phyloP scores from a whole-genome alignment of 2,329 filamentous ascomycete species.

The Trichoderma endophyticum region DNA sequence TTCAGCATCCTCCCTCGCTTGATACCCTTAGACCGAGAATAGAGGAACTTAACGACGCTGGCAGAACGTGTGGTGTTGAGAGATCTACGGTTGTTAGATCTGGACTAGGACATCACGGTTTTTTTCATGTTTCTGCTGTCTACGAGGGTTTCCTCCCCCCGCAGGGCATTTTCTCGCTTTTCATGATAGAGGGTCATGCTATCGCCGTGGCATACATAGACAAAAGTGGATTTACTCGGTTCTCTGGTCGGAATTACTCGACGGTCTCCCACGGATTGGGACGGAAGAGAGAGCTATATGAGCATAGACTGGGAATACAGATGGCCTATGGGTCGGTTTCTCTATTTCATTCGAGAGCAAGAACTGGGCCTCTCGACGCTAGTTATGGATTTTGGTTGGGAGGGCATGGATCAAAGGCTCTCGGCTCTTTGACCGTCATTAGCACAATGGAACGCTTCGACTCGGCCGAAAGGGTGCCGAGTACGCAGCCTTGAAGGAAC shows the following conservation, averaged over 20 bases:
- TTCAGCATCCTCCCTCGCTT: conserved; percentile 42
- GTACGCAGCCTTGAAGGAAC: conserved; percentile 16
- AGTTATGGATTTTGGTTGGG: conserved; percentile 38
- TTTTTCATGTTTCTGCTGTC: conserved; percentile 38
- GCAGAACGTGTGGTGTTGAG: conserved; percentile 38
- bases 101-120: conserved; percentile 36
- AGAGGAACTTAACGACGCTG: conserved; percentile 39
- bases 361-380: conserved; percentile 38
- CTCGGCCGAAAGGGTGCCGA: conserved; percentile 32
- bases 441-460: conserved; percentile 26
- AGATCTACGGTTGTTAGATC: conserved; percentile 36
- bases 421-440: conserved; percentile 26
- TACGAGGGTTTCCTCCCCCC: conserved; percentile 34
- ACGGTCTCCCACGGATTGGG: conserved; percentile 33
- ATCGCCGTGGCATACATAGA: conserved; percentile 53
- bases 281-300: conserved; percentile 32
- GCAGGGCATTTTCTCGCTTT: conserved; percentile 40
- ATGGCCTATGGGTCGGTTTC: conserved; percentile 34
- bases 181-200: conserved; percentile 45
- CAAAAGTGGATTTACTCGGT: conserved; percentile 64
- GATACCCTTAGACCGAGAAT: conserved; percentile 45
- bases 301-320: conserved; percentile 33
- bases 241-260: conserved; percentile 46
- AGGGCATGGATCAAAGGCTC: conserved; percentile 31
- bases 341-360: conserved; percentile 37